Evolutionary conservation across 2,329 filamentous ascomycete species (phyloP).

Genomic region (Beauveria sp.): DNA sequence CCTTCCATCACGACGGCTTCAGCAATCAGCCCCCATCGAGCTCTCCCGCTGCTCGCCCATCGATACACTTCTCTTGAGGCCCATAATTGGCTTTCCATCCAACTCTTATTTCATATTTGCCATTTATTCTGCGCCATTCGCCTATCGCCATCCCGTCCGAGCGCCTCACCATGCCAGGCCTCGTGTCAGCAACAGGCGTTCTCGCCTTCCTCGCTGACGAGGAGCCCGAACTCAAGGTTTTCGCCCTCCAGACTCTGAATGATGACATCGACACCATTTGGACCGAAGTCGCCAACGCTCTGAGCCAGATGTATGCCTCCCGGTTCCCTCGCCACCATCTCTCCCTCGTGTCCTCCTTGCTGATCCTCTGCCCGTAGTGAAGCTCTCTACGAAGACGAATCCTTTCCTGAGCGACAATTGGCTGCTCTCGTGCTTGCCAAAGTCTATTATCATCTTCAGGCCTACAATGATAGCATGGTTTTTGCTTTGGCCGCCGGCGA

Average conservation of each 20-base stretch:
- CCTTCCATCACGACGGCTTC: slow-evolving; percentile 11
- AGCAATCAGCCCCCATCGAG: slow-evolving; percentile 9
- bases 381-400: slow-evolving; percentile 93
- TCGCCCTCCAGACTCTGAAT: slow-evolving; percentile 90
- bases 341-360: not conserved
- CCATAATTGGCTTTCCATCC: not conserved
- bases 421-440: slow-evolving; percentile 93
- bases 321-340: not conserved
- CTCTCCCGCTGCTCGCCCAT: slow-evolving; percentile 8
- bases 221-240: slow-evolving; percentile 87
- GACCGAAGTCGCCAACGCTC: slow-evolving; percentile 89
- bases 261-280: slow-evolving; percentile 94
- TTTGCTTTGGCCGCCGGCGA: slow-evolving; percentile 93
- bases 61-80: not conserved
- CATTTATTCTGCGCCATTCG: not conserved
- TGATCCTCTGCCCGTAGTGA: slow-evolving; percentile 52
- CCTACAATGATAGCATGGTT: slow-evolving; percentile 98
- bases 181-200: slow-evolving; percentile 89
- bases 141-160: not conserved
- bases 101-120: not conserved
- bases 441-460: slow-evolving; percentile 97
- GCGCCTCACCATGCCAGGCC: slow-evolving; percentile 65
- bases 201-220: slow-evolving; percentile 93
- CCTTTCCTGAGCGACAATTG: slow-evolving; percentile 87
- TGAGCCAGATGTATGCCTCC: slow-evolving; percentile 75